phyloP scores from a whole-genome alignment of 352 stramenopile species.

The Pythium sp. region DNA sequence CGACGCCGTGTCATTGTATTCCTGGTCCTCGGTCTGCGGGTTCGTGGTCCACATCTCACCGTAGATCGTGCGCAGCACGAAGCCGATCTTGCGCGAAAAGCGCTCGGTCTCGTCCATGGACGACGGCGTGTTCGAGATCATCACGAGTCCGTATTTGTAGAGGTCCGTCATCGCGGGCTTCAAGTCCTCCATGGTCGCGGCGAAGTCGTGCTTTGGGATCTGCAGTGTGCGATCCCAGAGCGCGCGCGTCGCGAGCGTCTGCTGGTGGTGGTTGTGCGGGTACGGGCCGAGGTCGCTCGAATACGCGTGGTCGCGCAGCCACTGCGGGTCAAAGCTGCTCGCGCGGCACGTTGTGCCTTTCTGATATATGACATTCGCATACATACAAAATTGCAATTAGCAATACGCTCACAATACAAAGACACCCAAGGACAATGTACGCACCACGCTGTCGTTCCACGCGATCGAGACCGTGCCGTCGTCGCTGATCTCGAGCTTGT shows the following conservation, averaged over 20 bases:
- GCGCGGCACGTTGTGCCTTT: slow-evolving; percentile 47
- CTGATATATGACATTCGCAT: slow-evolving; percentile 18
- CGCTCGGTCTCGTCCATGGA: slow-evolving; percentile 80
- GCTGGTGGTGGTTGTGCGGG: slow-evolving; percentile 55
- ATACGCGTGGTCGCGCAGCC: slow-evolving; percentile 77
- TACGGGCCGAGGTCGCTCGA: slow-evolving; percentile 40
- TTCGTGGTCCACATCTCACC: slow-evolving; percentile 89
- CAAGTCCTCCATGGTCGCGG: slow-evolving; percentile 43
- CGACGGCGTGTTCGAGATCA: slow-evolving; percentile 58
- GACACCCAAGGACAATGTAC: slow-evolving; percentile 13
- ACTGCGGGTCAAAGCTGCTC: slow-evolving; percentile 69
- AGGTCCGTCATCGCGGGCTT: slow-evolving; percentile 69
- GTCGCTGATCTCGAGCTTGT: slow-evolving; percentile 33
- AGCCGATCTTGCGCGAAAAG: slow-evolving; percentile 81
- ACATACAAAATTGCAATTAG: background rate
- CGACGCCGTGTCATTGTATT: slow-evolving; percentile 87
- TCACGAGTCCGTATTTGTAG: slow-evolving; percentile 68
- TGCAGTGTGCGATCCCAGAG: slow-evolving; percentile 52
- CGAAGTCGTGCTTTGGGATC: slow-evolving; percentile 51
- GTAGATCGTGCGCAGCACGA: slow-evolving; percentile 86
- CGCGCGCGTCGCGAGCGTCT: slow-evolving; percentile 41
- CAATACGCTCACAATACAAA: background rate
- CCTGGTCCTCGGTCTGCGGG: slow-evolving; percentile 56
- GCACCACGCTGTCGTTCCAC: slow-evolving; percentile 55
- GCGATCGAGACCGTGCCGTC: slow-evolving; percentile 42